phyloP scores from a whole-genome alignment of 257 asterid species.

The Fraxinus quadrangulata region DNA sequence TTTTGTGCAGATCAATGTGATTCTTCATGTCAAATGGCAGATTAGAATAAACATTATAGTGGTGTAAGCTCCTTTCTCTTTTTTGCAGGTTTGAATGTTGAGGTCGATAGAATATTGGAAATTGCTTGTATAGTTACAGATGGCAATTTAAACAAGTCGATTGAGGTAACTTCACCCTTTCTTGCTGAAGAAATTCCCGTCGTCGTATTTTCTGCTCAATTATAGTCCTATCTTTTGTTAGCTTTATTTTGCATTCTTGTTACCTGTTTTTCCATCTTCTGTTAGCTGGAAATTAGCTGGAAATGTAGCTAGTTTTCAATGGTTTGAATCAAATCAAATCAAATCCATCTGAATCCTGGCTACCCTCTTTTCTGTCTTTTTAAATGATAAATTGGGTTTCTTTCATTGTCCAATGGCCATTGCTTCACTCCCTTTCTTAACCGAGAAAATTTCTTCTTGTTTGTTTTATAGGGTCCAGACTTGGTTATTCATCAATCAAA shows the following conservation, averaged over 20 bases:
- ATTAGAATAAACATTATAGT: conserved; percentile 8
- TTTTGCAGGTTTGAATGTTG: conserved; percentile 77
- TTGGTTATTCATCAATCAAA: conserved; percentile 79
- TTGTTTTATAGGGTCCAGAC: conserved; percentile 73
- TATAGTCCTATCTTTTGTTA: conserved; percentile 20
- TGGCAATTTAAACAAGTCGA: conserved; percentile 71
- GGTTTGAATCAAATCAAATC: not conserved
- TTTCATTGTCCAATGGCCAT: not conserved
- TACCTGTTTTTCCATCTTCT: not conserved
- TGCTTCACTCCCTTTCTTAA: conserved; percentile 20
- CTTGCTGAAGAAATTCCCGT: conserved; percentile 3
- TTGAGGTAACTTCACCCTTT: conserved; percentile 56
- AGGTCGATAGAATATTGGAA: conserved; percentile 83
- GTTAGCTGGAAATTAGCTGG: no score
- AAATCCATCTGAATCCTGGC: not conserved
- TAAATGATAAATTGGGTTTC: not conserved
- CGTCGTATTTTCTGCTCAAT: conserved; percentile 24
- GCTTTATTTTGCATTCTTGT: not conserved
- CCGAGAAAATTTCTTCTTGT: conserved; percentile 21
- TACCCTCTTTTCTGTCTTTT: not conserved
- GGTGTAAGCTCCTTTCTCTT: conserved; percentile 16
- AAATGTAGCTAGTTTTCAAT: not conserved
- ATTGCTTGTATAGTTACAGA: conserved; percentile 94
- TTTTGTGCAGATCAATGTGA: not conserved
- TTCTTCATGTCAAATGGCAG: conserved; percentile 13